Evolutionary conservation across 2,329 filamentous ascomycete species (phyloP), one percentile per base, ranked within the genome.

Genomic region (Colletotrichum australisinense): DNA sequence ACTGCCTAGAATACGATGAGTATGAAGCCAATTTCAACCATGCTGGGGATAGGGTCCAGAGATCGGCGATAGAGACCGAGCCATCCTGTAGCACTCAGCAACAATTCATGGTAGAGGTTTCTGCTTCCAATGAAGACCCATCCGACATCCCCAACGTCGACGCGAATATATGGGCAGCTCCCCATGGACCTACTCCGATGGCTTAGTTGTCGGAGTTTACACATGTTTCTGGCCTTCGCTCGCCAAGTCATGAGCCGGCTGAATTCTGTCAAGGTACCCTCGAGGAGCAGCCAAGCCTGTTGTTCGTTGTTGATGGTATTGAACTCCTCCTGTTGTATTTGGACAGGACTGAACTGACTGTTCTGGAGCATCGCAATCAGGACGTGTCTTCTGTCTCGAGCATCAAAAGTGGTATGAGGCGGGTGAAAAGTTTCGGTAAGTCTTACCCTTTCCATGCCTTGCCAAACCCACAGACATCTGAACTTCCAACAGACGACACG

Each of bases 121-220:
- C 6, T n/a, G 19, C 6, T 46, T 7, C 19, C 4, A n/a, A 2
- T 19, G 19, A n/a, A n/a, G 14, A 46, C 7, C 6, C 16, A 46
- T 46, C 3, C 42, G 6, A n/a, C 7, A 19, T 2, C 19, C 4
- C 1, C 14, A 11, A 19, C 4, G 0, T 1, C 4, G 12, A 19
- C 1, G 14, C 3, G 5, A 9, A 1, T 2, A 11, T 9, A 3
- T 8, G 28, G 11, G 19, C 1, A 4, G 4, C 11, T 38, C 14
- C n/a, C 19, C 30, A 35, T 2, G 28, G 9, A 7, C 46, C 30
- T 35, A 38, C 32, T 64, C 46, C n/a, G 62, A 55, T 19, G 22
- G 38, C 63, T 65, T 65, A 65, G 63, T 65, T 42, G 49, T 42
- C 24, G n/a, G 38, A 57, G 22, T 42, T 12, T 16, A 26, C 63